These are phyloP conservation scores for Pseudogymnoascus sp. DNA, from an alignment of 2,329 filamentous ascomycete species.

Conservation along the genomic window DNA sequence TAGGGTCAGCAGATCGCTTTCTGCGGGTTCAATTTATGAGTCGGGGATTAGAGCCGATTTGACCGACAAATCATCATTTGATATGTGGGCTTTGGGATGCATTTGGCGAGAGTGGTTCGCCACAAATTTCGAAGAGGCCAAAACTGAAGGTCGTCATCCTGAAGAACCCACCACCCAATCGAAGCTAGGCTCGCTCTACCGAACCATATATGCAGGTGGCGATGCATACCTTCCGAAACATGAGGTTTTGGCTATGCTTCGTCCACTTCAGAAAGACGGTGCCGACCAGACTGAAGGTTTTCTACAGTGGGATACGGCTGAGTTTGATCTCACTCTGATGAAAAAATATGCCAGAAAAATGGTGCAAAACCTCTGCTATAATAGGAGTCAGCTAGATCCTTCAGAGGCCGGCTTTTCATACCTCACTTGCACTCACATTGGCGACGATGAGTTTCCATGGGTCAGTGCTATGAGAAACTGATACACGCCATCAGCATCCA, in stretches of 20 bases:
- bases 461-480: not conserved
- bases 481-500: not conserved
- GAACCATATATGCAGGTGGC: constrained; percentile 16
- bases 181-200: constrained; percentile 16
- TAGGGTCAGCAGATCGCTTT: too few species aligned
- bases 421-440: constrained; percentile 21
- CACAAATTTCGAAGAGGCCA: too few species aligned
- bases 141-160: too few species aligned
- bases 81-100: constrained; percentile 17
- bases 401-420: constrained; percentile 17
- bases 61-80: not conserved
- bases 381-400: constrained; percentile 19
- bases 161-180: not conserved
- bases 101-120: constrained; percentile 24
- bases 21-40: not conserved
- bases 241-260: not conserved
- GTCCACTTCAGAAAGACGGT: not conserved
- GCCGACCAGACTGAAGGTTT: constrained; percentile 4
- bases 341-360: constrained; percentile 18
- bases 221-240: constrained; percentile 19
- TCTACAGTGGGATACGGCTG: constrained; percentile 1
- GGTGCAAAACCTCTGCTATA: constrained; percentile 16
- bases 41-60: not conserved
- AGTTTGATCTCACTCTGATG: constrained; percentile 16
- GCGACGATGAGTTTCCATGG: constrained; percentile 21